phyloP scores from a whole-genome alignment of 495 filamentous ascomycete genomes.

The Aspergillus saccharolyticus region DNA sequence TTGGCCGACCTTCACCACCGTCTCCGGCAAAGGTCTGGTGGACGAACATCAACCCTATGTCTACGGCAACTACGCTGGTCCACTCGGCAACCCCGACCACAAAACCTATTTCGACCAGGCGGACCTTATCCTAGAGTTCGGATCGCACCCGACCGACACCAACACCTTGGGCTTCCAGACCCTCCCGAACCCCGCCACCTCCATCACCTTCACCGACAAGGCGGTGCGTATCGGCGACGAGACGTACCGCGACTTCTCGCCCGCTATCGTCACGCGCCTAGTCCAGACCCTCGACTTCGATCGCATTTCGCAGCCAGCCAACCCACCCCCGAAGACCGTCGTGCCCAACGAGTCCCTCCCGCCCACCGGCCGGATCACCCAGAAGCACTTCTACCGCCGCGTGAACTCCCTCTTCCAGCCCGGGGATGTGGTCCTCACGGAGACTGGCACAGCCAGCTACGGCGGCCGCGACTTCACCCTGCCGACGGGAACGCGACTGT shows the following conservation, averaged over 20 bases:
- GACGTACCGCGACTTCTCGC: slow-evolving; percentile 22
- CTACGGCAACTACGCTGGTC: slow-evolving; percentile 33
- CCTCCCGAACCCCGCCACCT: slow-evolving; percentile 21
- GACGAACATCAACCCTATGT: slow-evolving; percentile 33
- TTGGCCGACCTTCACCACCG: slow-evolving; percentile 28
- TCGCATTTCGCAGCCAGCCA: slow-evolving; percentile 13
- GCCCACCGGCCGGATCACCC: slow-evolving; percentile 20
- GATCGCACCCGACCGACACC: slow-evolving; percentile 32
- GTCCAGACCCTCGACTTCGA: slow-evolving; percentile 19
- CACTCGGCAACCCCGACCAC: slow-evolving; percentile 14
- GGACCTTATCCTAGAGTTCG: slow-evolving; percentile 33
- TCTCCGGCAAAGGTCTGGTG: slow-evolving; percentile 33
- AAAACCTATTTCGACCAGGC: slow-evolving; percentile 27
- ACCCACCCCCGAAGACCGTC: slow-evolving; percentile 13
- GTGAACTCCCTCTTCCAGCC: slow-evolving; percentile 27
- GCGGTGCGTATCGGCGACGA: slow-evolving; percentile 28
- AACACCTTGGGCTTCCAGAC: slow-evolving; percentile 33
- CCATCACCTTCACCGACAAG: slow-evolving; percentile 26
- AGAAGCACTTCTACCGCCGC: slow-evolving; percentile 29
- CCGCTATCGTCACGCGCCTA: slow-evolving; percentile 17
- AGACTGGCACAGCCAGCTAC: slow-evolving; percentile 37
- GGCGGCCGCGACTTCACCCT: slow-evolving; percentile 30
- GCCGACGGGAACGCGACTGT: slow-evolving; percentile 24
- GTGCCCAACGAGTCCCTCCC: slow-evolving; percentile 11
- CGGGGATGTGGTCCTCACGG: slow-evolving; percentile 37